phyloP scores from a whole-genome alignment of 2,329 filamentous ascomycete species.

The Colletotrichum graminicola region DNA sequence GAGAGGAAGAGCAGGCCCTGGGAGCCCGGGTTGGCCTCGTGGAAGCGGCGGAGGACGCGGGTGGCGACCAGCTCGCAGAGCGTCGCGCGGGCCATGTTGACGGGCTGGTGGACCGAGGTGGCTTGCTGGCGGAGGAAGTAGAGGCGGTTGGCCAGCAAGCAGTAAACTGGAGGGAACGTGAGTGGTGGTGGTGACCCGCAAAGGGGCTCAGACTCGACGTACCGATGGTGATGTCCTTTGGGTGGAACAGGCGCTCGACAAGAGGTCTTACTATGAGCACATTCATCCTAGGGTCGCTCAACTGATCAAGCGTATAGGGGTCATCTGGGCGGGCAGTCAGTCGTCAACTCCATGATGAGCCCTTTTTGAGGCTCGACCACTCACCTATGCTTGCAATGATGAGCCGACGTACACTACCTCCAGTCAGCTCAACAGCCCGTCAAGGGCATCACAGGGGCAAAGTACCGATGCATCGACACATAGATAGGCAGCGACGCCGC shows the following conservation, averaged over 20 bases:
- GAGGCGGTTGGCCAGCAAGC: slow-evolving; percentile 76
- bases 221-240: slow-evolving; percentile 74
- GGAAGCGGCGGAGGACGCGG: slow-evolving; percentile 74
- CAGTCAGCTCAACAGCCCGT: slow-evolving; percentile 5
- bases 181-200: slow-evolving; percentile 13
- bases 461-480: slow-evolving; percentile 40
- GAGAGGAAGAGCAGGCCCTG: slow-evolving; percentile 74
- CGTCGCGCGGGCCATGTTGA: slow-evolving; percentile 75
- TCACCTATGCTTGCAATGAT: slow-evolving; percentile 37
- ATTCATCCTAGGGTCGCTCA: slow-evolving; percentile 76
- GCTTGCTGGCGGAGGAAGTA: slow-evolving; percentile 77
- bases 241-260: slow-evolving; percentile 75
- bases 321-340: slow-evolving; percentile 50
- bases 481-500: slow-evolving; percentile 22
- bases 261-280: slow-evolving; percentile 74
- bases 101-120: slow-evolving; percentile 75
- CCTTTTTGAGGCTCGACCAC: background rate
- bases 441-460: too few species aligned
- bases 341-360: background rate
- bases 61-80: slow-evolving; percentile 78
- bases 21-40: slow-evolving; percentile 74
- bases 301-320: slow-evolving; percentile 67
- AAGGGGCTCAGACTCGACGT: slow-evolving; percentile 41
- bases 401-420: slow-evolving; percentile 33
- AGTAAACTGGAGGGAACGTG: slow-evolving; percentile 66